Evolutionary conservation across 495 filamentous ascomycete genomes (phyloP).

Genomic region (Penicillium salamii): DNA sequence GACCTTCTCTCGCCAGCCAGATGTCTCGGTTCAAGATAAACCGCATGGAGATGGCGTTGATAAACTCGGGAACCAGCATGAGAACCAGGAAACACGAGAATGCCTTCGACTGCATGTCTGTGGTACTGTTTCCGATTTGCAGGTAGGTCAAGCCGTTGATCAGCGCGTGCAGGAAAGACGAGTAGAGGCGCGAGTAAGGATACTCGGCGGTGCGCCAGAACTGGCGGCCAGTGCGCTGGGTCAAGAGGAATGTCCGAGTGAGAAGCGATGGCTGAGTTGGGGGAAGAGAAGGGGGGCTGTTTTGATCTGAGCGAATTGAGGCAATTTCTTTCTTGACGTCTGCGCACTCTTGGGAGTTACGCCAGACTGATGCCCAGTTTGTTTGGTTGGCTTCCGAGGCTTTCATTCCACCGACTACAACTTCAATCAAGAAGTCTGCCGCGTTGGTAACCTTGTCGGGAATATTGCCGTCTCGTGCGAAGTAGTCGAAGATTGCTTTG

Average conservation of each 20-base stretch:
- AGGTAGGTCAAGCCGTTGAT: conserved; percentile 76
- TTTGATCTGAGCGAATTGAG: conserved; percentile 51
- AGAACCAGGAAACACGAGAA: conserved; percentile 81
- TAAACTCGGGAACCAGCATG: conserved; percentile 71
- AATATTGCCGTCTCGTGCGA: conserved; percentile 43
- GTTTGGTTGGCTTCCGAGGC: conserved; percentile 61
- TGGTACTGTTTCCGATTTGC: conserved; percentile 61
- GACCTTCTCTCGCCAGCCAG: conserved; percentile 68
- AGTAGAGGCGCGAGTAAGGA: conserved; percentile 75
- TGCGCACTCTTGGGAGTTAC: conserved; percentile 66
- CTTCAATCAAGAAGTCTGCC: conserved; percentile 87
- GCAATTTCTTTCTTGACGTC: conserved; percentile 62
- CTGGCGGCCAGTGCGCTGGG: conserved; percentile 60
- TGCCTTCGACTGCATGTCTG: conserved; percentile 70
- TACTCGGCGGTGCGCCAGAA: conserved; percentile 79
- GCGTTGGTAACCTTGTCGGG: conserved; percentile 57
- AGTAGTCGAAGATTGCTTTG: conserved; percentile 47
- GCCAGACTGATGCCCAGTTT: conserved; percentile 78
- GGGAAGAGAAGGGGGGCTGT: conserved; percentile 43
- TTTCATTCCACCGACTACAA: conserved; percentile 71
- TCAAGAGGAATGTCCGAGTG: conserved; percentile 65
- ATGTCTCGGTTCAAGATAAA: conserved; percentile 71
- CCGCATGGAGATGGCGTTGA: conserved; percentile 74
- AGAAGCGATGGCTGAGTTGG: conserved; percentile 64
- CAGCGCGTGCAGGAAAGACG: conserved; percentile 69